These are phyloP conservation scores for Huntiella omanensis DNA, from an alignment of 2,329 filamentous ascomycete genomes.

Conservation along the genomic window DNA sequence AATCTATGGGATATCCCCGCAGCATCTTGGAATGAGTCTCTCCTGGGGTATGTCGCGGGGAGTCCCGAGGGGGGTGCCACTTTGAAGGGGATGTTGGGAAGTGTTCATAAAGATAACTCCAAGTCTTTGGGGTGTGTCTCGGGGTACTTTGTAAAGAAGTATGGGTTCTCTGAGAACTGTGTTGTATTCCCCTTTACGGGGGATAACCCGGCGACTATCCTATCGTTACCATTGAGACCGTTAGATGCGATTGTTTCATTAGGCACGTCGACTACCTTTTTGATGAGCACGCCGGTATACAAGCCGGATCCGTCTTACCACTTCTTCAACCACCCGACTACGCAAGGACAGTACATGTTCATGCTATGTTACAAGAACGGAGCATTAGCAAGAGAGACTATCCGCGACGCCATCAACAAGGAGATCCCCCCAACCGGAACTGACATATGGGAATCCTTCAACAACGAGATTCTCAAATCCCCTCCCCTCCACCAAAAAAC, in stretches of 20 bases:
- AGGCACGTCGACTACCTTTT: slow-evolving; percentile 88
- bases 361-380: slow-evolving; percentile 99
- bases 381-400: slow-evolving; percentile 73
- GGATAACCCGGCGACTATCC: slow-evolving; percentile 90
- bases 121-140: slow-evolving; percentile 57
- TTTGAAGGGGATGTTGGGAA: slow-evolving; percentile 61
- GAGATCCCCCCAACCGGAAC: slow-evolving; percentile 20
- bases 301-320: slow-evolving; percentile 80
- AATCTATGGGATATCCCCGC: slow-evolving; percentile 82
- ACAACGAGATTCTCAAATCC: slow-evolving; percentile 48
- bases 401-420: slow-evolving; percentile 59
- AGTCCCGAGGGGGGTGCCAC: slow-evolving; percentile 30
- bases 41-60: slow-evolving; percentile 60
- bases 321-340: slow-evolving; percentile 96
- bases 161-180: slow-evolving; percentile 59
- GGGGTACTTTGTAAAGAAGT: slow-evolving; percentile 58
- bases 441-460: slow-evolving; percentile 63
- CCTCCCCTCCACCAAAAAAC: slow-evolving; percentile 47
- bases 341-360: slow-evolving; percentile 88
- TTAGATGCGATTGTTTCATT: slow-evolving; percentile 88
- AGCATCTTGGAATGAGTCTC: slow-evolving; percentile 52
- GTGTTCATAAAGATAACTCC: slow-evolving; percentile 64
- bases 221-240: slow-evolving; percentile 69
- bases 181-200: slow-evolving; percentile 76
- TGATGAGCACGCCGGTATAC: slow-evolving; percentile 91